Conservation (phyloP, 352 stramenopile species). For the Pythium aristosporum region DNA sequence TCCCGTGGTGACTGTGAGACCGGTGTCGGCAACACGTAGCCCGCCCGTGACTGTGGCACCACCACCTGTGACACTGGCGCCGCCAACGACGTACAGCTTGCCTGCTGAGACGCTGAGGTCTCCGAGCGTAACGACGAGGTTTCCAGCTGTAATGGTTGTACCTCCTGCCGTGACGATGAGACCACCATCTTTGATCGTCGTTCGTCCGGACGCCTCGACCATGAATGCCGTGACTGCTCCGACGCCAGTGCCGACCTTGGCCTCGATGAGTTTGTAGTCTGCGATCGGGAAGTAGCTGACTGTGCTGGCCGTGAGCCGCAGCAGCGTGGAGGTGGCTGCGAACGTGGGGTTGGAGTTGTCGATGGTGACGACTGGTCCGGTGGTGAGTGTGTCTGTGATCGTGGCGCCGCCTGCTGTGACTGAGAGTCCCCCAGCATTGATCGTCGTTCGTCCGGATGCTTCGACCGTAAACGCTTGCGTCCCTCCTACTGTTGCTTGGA, state of each 20-base stretch:
- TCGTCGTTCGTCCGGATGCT: constrained; percentile 35
- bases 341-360: not conserved
- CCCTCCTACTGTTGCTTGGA: constrained; percentile 13
- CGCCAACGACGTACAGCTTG: too few relatives aligned
- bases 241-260: too few relatives aligned
- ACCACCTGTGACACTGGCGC: not conserved
- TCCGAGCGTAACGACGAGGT: not conserved
- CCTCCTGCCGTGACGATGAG: constrained; percentile 37
- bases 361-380: not conserved
- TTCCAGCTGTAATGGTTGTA: constrained; percentile 28
- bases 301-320: not conserved
- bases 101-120: too few relatives aligned
- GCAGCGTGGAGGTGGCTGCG: not conserved
- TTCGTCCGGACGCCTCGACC: constrained; percentile 31
- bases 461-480: constrained; percentile 31
- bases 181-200: constrained; percentile 35
- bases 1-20: constrained; percentile 1
- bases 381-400: constrained; percentile 23
- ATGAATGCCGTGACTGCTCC: constrained; percentile 24
- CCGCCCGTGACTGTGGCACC: not conserved
- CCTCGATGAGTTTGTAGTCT: constrained; percentile 30
- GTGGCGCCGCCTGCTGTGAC: constrained; percentile 38
- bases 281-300: not conserved
- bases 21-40: not conserved
- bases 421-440: constrained; percentile 34